A percentile compares a stretch with the other conserved stretches of the same genome.
Evolutionary conservation across 371 early-diverging fungal species (phyloP).

Genomic region (Vairimorpha apis): DNA sequence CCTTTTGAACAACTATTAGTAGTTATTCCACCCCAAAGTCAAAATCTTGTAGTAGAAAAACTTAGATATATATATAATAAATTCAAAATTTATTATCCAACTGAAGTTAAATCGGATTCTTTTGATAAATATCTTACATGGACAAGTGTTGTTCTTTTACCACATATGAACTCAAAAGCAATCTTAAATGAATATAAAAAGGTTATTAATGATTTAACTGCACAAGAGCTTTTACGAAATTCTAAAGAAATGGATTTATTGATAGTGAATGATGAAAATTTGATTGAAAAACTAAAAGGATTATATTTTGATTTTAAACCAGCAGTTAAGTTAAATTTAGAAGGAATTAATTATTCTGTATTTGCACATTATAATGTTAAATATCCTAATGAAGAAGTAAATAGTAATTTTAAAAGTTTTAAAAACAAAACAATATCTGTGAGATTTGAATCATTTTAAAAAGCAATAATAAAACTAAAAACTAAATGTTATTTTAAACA

Average conservation of each 20-base stretch:
- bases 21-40: conserved; percentile 77
- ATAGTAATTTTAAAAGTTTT: neutral
- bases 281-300: conserved; percentile 19
- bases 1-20: conserved; percentile 96
- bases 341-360: neutral
- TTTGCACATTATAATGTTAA: conserved; percentile 1
- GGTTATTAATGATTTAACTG: conserved; percentile 15
- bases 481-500: no score
- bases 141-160: conserved; percentile 70
- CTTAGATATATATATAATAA: conserved; percentile 77
- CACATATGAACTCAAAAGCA: conserved; percentile 54
- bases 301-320: conserved; percentile 46
- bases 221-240: conserved; percentile 51
- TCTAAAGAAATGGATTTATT: conserved; percentile 36
- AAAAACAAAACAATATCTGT: neutral
- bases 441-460: neutral
- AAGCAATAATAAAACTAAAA: no score
- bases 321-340: neutral
- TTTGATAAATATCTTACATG: conserved; percentile 93
- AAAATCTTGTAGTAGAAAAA: conserved; percentile 64
- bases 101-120: conserved; percentile 78
- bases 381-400: neutral
- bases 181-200: conserved; percentile 33
- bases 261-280: conserved; percentile 20
- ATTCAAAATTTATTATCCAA: conserved; percentile 80